Base-by-base conservation (phyloP, 1,284 basidiomycete genomes). In the Takashimella koratensis region DNA sequence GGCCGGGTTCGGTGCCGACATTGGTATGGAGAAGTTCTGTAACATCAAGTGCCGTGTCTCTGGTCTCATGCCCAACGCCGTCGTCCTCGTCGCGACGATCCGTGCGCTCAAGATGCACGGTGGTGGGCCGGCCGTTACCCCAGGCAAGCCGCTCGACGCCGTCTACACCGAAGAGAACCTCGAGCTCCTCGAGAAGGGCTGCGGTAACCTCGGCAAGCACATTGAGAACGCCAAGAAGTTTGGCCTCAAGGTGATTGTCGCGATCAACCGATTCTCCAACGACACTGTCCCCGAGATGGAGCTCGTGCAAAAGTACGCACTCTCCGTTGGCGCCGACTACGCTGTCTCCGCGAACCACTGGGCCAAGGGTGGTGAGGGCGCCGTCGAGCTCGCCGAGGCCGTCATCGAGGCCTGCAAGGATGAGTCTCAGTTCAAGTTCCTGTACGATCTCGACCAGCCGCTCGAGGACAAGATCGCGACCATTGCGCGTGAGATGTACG, bases 11-110 rank as follows among this genome's bases (percentile, higher is more conserved):
- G 96, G 95, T 59, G 95, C 96, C 22, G 95, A 98, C 76, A 98
- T 98, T 84, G 95, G 93, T 60, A 91, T 94, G 90, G 90, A 94
- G 79, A 94, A 98, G 78, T 98, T 98, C 83, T 98, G 93, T 83
- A 97, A 98, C 79, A 98, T 98, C 83, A 98, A 98, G 79, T 98
- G 95, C 74, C 86, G 96, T 54, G 83, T 91, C 53, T 94, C 90
- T 59, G 95, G 93, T 26, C 83, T 98, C 60, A 86, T 81, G 53
- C 96, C 96, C 16, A 92, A 98, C 75, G 95, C 93, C 1, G 88
- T 88, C 27, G 86, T 98, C 58, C 89, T 98, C 63, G 95, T 98
- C 48, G 96, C 96, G 2, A 98, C 95, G 0, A 95, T 96, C 40
- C 88, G 95, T 60, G 95, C 95, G 20, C 80, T 98, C 62, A 98